These are phyloP conservation scores for Suhomyces bolitotheri DNA, from an alignment of 1,139 yeast species.

Conservation along the genomic window DNA sequence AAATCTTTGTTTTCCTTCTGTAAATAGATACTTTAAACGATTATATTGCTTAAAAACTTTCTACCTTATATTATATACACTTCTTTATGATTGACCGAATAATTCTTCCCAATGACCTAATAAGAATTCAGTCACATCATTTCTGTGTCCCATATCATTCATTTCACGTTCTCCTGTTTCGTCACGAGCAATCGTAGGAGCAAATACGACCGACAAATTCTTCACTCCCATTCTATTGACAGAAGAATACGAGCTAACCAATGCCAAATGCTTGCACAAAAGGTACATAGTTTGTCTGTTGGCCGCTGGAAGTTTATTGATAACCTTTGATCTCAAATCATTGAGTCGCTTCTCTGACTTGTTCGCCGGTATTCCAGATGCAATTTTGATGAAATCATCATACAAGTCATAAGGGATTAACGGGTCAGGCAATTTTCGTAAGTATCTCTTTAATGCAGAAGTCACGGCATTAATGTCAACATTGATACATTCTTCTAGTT, in stretches of 20 bases:
- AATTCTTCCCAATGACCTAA: conserved; percentile 54
- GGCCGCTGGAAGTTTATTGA: conserved; percentile 59
- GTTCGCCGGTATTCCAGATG: conserved; percentile 35
- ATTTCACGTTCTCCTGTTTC: conserved; percentile 81
- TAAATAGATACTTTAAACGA: too few species aligned
- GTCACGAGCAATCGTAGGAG: conserved; percentile 89
- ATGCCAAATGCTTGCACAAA: conserved; percentile 64
- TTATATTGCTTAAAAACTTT: too few species aligned
- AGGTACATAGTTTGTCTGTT: conserved; percentile 59
- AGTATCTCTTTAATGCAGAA: conserved; percentile 80
- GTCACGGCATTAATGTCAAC: conserved; percentile 88
- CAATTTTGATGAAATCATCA: conserved; percentile 57
- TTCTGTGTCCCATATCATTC: conserved; percentile 80
- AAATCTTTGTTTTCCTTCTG: too few species aligned
- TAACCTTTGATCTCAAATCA: conserved; percentile 27
- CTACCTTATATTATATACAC: too few species aligned
- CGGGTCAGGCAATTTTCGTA: conserved; percentile 84
- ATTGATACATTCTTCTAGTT: conserved; percentile 47
- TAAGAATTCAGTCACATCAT: conserved; percentile 75
- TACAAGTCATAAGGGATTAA: conserved; percentile 71
- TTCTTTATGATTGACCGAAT: too few species aligned
- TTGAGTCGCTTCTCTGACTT: conserved; percentile 33
- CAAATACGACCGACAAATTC: conserved; percentile 89
- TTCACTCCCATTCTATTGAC: conserved; percentile 75
- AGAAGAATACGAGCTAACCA: conserved; percentile 49